Evolutionary conservation across 2,329 filamentous ascomycete genomes (phyloP).

Genomic region (Ophiocordyceps camponoti-saundersi): DNA sequence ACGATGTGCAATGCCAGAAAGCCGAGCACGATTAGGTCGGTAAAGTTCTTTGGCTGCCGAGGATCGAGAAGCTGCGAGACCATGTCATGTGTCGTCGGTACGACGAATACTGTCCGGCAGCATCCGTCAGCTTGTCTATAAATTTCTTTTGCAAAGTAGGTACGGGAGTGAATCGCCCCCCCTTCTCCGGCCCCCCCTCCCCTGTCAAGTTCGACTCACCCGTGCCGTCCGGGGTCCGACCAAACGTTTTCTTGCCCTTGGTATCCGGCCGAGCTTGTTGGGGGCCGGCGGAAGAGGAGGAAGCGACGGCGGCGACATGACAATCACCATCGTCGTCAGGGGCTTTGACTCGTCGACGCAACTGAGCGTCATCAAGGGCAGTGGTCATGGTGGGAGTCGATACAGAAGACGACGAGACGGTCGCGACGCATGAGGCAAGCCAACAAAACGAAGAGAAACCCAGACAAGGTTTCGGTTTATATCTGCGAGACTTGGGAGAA

Average conservation of each 20-base stretch:
- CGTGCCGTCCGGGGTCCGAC: conserved; percentile 77
- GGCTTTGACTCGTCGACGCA: conserved; percentile 11
- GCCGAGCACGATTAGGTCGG: conserved; percentile 63
- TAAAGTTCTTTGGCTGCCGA: conserved; percentile 85
- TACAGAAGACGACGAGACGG: not conserved
- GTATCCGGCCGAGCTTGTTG: conserved; percentile 1
- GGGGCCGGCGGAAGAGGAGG: no score
- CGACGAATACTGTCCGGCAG: conserved; percentile 60
- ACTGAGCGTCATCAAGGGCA: conserved; percentile 7
- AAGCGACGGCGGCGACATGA: no score
- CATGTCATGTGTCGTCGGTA: conserved; percentile 96
- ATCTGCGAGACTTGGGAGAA: not conserved
- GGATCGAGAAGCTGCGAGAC: conserved; percentile 93
- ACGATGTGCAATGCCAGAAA: conserved; percentile 63
- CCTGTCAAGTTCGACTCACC: conserved; percentile 37
- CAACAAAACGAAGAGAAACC: not conserved
- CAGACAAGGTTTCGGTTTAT: not conserved
- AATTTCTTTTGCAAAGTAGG: not conserved
- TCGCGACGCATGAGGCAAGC: not conserved
- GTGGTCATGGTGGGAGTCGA: conserved; percentile 11
- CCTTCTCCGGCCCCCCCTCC: no score
- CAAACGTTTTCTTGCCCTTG: conserved; percentile 56
- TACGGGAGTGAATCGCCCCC: no score
- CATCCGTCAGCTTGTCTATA: not conserved
- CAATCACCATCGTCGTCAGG: conserved; percentile 1